Evolutionary conservation across 768 basidiomycete genomes (phyloP).

Genomic region (Lactifluus pinguis): DNA sequence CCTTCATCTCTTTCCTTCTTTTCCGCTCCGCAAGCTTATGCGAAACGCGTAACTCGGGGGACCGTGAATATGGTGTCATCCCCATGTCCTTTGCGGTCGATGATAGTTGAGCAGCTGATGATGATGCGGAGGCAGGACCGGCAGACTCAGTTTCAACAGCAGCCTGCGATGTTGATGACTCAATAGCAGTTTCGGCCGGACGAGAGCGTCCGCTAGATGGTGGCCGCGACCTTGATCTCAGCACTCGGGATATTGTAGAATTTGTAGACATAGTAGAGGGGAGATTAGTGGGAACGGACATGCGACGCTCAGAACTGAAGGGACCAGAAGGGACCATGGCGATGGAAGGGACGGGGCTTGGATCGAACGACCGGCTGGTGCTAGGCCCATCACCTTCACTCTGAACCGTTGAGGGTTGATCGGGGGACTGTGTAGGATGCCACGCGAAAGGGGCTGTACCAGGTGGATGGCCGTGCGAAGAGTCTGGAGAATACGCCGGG

Average conservation of each 20-base stretch:
- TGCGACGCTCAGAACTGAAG: constrained; percentile 58
- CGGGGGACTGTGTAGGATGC: constrained; percentile 38
- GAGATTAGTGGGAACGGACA: constrained; percentile 52
- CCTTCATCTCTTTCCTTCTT: constrained; percentile 98
- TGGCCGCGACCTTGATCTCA: constrained; percentile 39
- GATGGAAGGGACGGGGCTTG: constrained; percentile 28
- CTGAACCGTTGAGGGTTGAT: constrained; percentile 30
- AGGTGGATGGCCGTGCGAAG: constrained; percentile 54
- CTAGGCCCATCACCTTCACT: constrained; percentile 18
- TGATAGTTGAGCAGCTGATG: constrained; percentile 34
- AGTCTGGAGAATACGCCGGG: constrained; percentile 54
- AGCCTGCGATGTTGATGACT: constrained; percentile 22
- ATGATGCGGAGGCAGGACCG: constrained; percentile 17
- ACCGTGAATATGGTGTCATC: constrained; percentile 85
- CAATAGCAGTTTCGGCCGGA: constrained; percentile 34
- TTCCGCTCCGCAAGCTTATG: constrained; percentile 98
- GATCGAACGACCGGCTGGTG: constrained; percentile 41
- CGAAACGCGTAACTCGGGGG: constrained; percentile 87
- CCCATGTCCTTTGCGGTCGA: constrained; percentile 22
- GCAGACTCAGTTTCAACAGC: constrained; percentile 10
- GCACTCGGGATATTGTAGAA: constrained; percentile 38
- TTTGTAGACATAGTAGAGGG: constrained; percentile 40
- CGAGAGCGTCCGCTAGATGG: constrained; percentile 29
- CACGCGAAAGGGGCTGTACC: constrained; percentile 66
- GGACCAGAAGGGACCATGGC: constrained; percentile 46